phyloP scores from a whole-genome alignment of 306 rosid genomes.

The Rosa rugosa region DNA sequence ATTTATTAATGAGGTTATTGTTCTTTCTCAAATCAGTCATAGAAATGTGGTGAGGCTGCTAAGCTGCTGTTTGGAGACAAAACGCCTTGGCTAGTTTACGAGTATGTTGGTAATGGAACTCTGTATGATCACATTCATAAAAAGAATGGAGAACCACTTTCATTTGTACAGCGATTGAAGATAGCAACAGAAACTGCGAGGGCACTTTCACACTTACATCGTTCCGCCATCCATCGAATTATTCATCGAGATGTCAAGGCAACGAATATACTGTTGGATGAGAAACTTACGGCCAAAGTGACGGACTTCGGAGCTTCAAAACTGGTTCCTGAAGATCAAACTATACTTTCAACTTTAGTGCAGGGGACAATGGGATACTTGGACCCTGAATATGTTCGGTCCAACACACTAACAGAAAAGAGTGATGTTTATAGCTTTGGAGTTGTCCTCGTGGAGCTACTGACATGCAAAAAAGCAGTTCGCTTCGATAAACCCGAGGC shows the following conservation, averaged over 20 bases:
- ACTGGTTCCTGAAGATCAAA: not conserved
- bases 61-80: not conserved
- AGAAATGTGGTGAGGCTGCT: not conserved
- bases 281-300: not conserved
- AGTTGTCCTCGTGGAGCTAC: not conserved
- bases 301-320: not conserved
- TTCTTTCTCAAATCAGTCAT: not conserved
- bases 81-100: not conserved
- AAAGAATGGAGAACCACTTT: not conserved
- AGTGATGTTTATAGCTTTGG: not conserved
- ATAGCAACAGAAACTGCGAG: not conserved
- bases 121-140: not conserved
- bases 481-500: not conserved
- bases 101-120: not conserved
- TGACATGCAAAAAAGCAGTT: not conserved
- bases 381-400: not conserved
- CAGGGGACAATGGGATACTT: not conserved
- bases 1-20: not conserved
- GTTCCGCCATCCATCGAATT: not conserved
- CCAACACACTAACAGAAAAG: not conserved
- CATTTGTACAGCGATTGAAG: not conserved
- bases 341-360: not conserved
- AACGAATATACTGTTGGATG: not conserved
- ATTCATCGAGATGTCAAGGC: not conserved
- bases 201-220: not conserved